A percentile compares a stretch with the other conserved stretches of the same genome.
phyloP scores from a whole-genome alignment of 768 basidiomycete species.

The Termitomyces titanicus region DNA sequence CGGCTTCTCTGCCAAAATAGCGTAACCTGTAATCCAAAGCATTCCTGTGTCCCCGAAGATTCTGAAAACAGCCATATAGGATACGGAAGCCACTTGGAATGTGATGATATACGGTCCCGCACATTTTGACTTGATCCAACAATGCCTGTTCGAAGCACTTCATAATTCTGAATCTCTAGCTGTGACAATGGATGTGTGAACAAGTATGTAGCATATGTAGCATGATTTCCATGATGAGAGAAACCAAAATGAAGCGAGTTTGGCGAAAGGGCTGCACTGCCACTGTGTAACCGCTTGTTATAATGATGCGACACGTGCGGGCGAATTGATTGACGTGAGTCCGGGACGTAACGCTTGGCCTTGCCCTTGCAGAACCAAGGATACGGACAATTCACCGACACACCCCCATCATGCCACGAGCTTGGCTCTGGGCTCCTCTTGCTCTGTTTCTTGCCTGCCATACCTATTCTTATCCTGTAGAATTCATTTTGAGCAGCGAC shows the following conservation, averaged over 20 bases:
- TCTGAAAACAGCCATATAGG: too few species aligned
- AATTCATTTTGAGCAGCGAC: conserved; percentile 14
- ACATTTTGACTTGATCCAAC: too few species aligned
- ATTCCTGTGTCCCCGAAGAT: not conserved
- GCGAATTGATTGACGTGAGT: not conserved
- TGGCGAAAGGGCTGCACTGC: not conserved
- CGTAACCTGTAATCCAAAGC: not conserved
- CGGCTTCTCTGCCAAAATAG: not conserved
- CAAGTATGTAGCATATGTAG: too few species aligned
- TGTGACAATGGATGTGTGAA: not conserved
- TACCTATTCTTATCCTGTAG: conserved; percentile 25
- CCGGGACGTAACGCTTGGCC: not conserved
- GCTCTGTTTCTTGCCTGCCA: conserved; percentile 10
- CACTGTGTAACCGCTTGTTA: not conserved
- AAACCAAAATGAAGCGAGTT: not conserved
- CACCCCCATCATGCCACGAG: conserved; percentile 16
- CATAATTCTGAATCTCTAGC: not conserved
- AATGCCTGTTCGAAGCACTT: too few species aligned
- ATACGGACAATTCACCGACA: not conserved
- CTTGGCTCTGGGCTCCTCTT: conserved; percentile 26
- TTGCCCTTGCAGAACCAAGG: not conserved
- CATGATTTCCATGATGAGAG: too few species aligned
- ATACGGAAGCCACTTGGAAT: too few species aligned
- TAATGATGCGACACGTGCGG: not conserved
- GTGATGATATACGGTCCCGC: not conserved